These are phyloP conservation scores for Fusarium hainanense DNA, from an alignment of 2,329 filamentous ascomycete genomes.

Conservation along the genomic window DNA sequence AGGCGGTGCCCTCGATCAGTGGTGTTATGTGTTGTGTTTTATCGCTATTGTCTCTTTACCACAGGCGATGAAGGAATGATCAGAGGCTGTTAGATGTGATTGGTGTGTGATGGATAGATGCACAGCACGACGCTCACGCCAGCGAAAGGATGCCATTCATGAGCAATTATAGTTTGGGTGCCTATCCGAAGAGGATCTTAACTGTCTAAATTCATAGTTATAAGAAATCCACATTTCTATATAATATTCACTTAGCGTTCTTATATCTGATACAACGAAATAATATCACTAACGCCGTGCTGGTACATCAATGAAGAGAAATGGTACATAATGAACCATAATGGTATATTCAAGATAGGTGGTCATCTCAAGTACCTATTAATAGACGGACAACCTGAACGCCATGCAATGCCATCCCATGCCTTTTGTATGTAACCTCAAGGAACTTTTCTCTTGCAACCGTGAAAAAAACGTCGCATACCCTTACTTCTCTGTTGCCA, in stretches of 20 bases:
- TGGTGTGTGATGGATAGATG: conserved; percentile 35
- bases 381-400: conserved; percentile 46
- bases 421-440: conserved; percentile 37
- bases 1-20: conserved; percentile 2
- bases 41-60: conserved; percentile 20
- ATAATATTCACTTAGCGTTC: not conserved
- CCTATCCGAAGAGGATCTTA: conserved; percentile 23
- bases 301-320: not conserved
- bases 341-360: conserved; percentile 38
- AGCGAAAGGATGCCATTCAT: conserved; percentile 32
- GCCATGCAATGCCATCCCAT: conserved; percentile 50
- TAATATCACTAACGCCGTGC: not conserved
- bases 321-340: conserved; percentile 2
- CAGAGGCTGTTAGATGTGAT: conserved; percentile 32
- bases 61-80: conserved; percentile 30
- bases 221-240: conserved; percentile 16
- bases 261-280: not conserved
- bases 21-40: conserved; percentile 32
- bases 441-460: conserved; percentile 25
- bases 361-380: conserved; percentile 35
- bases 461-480: conserved; percentile 23
- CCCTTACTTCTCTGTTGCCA: conserved; percentile 70
- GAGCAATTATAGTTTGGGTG: conserved; percentile 23
- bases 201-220: conserved; percentile 30
- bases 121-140: conserved; percentile 40